Base-by-base conservation (phyloP, 179 eudicot genomes). In the Dionaea muscipula region DNA sequence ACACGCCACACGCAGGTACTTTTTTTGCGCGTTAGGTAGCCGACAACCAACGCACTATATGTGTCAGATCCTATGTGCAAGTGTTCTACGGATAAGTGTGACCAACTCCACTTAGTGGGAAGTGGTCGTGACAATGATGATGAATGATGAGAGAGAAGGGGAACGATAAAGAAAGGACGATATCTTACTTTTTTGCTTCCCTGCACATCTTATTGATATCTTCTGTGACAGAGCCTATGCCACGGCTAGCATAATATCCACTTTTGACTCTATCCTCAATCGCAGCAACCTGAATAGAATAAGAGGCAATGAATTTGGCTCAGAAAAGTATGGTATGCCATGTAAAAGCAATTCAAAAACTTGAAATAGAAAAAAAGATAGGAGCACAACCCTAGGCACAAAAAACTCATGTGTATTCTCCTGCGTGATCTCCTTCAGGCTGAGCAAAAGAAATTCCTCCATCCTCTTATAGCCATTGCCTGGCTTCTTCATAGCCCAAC, bases 221-320 rank as follows among this genome's bases (percentile, higher is more conserved):
- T 53, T 86, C 94, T 68, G 82, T 90, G 35, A 86, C 77, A 26
- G 80, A 70, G 47, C 68, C 74, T 76, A 86, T 70, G 53, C 97
- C 97, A 67, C 80, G 90, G 16, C 81, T 71, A 53, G 86, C 77
- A 78, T 90, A 90, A 69, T 90, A 80, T 47, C 97, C 97, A 75
- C 65, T 75, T 68, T 68, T 80, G 64, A 86, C 74, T 72, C 79
- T 81, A 60, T 69, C 75, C 69, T 86, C 84, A 55, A 90, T 86
- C 59, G 80, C 85, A 55, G 86, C 74, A 69, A 90, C 95, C 97
- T 90, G 66, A 35, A 33, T 56, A 62, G 51, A 56, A 53, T 38
- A 23, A 60, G 17, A 52, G 37, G 43, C 23, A 36, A 46, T 33
- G 13, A 44, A n/a, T 19, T 22, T 50, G 39, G 23, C 19, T 12